Conservation (phyloP, 345 rosid genomes). For the Syzygium jambos region DNA sequence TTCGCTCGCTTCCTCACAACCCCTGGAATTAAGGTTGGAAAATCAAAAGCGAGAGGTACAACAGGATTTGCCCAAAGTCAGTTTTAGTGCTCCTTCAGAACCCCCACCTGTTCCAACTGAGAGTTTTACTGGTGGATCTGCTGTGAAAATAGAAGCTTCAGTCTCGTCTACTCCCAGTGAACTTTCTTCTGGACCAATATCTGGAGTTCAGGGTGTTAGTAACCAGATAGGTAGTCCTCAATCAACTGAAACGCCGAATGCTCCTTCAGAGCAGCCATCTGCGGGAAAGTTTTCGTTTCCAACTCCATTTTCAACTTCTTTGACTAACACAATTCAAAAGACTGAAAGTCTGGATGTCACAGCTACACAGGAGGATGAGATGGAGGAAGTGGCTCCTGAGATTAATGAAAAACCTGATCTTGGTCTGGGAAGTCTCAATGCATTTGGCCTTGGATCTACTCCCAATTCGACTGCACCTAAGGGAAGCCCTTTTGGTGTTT, state of each 20-base stretch:
- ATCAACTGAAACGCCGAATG: conserved; percentile 22
- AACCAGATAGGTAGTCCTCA: conserved; percentile 20
- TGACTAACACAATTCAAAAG: conserved; percentile 24
- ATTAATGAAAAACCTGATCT: conserved; percentile 38
- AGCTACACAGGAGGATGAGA: conserved; percentile 75
- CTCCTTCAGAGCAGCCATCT: conserved; percentile 34
- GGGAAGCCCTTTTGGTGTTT: conserved; percentile 65
- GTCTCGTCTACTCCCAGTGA: conserved; percentile 11
- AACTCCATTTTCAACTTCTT: conserved; percentile 21
- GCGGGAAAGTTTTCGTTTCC: conserved; percentile 19
- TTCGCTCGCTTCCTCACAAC: conserved; percentile 8
- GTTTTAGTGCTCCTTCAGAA: conserved; percentile 12
- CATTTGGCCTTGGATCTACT: conserved; percentile 68
- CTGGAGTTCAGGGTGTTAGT: conserved; percentile 29
- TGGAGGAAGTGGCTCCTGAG: conserved; percentile 98
- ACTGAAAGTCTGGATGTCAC: conserved; percentile 31
- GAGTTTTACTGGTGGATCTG: conserved; percentile 16
- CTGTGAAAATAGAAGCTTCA: conserved; percentile 31
- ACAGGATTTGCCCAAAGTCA: conserved; percentile 11
- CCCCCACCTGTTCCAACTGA: conserved; percentile 16
- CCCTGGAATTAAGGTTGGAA: conserved; percentile 17
- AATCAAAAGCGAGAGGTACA: conserved; percentile 28
- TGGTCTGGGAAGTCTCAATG: conserved; percentile 57
- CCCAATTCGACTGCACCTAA: conserved; percentile 37
- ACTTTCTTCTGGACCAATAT: conserved; percentile 18